Conservation (phyloP, 352 stramenopile species). For the Phytopythium vexans region DNA sequence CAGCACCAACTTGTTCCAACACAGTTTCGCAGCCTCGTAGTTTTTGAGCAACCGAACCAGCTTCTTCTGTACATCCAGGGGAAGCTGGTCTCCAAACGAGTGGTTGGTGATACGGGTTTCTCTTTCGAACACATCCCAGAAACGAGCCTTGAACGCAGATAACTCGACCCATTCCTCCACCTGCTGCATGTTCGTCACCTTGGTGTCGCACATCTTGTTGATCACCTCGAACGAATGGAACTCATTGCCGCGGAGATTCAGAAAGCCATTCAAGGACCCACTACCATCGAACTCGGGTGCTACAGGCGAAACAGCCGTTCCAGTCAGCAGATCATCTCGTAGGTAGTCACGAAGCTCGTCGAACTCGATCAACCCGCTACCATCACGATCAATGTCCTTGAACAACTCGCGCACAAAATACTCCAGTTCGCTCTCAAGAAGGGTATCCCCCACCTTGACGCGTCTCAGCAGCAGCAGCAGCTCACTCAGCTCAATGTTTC, state of each 20-base stretch:
- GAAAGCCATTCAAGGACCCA: constrained; percentile 43
- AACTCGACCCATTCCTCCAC: constrained; percentile 47
- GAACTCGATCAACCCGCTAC: constrained; percentile 91
- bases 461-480: constrained; percentile 55
- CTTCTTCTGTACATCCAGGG: constrained; percentile 70
- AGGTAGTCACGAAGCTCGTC: constrained; percentile 90
- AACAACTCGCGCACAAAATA: constrained; percentile 68
- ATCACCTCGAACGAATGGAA: constrained; percentile 64
- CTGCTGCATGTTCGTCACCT: constrained; percentile 39
- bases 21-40: constrained; percentile 59
- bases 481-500: constrained; percentile 59
- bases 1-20: constrained; percentile 56
- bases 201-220: constrained; percentile 53
- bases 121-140: constrained; percentile 61
- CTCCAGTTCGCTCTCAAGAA: constrained; percentile 63
- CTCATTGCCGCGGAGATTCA: constrained; percentile 67
- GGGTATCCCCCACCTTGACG: constrained; percentile 59
- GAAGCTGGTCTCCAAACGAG: constrained; percentile 35
- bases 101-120: constrained; percentile 48
- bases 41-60: constrained; percentile 67
- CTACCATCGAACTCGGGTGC: constrained; percentile 39
- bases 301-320: constrained; percentile 1
- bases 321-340: constrained; percentile 39
- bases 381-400: constrained; percentile 92
- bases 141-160: constrained; percentile 40